phyloP scores from a whole-genome alignment of 352 stramenopile genomes.

The Phytophthora citrophthora region DNA sequence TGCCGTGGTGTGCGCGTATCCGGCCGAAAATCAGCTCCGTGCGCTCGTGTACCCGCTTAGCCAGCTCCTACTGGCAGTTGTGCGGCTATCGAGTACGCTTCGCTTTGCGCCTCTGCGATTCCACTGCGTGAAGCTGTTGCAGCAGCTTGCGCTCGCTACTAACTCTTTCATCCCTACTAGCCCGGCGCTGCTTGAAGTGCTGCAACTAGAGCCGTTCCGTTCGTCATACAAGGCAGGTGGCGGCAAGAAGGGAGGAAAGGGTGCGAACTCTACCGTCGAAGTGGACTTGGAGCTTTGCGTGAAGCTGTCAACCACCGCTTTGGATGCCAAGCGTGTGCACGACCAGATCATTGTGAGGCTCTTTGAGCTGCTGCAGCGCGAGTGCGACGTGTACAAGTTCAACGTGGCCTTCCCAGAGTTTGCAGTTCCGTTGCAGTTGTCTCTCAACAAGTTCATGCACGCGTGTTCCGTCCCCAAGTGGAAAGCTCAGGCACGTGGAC shows the following conservation, averaged over 20 bases:
- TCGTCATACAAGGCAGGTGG: slow-evolving; percentile 80
- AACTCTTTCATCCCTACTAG: slow-evolving; percentile 96
- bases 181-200: slow-evolving; percentile 93
- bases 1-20: slow-evolving; percentile 94
- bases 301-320: slow-evolving; percentile 92
- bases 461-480: slow-evolving; percentile 79
- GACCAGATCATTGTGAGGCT: slow-evolving; percentile 92
- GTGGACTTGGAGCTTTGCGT: slow-evolving; percentile 86
- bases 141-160: slow-evolving; percentile 95
- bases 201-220: slow-evolving; percentile 91
- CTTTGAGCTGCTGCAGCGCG: slow-evolving; percentile 94
- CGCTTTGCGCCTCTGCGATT: slow-evolving; percentile 94
- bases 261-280: slow-evolving; percentile 42
- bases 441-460: slow-evolving; percentile 91
- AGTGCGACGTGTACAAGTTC: slow-evolving; percentile 96
- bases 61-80: slow-evolving; percentile 86
- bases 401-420: slow-evolving; percentile 97
- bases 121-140: slow-evolving; percentile 96
- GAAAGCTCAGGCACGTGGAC: slow-evolving; percentile 70
- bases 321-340: slow-evolving; percentile 88
- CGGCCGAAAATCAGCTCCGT: slow-evolving; percentile 83
- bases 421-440: slow-evolving; percentile 86
- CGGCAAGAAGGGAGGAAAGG: slow-evolving; percentile 42
- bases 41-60: slow-evolving; percentile 96
- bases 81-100: slow-evolving; percentile 80